Percentiles rank a stretch among this genome's conserved stretches.
Conservation (phyloP, 1,284 basidiomycete species). For the Uromyces viciae-fabae region DNA sequence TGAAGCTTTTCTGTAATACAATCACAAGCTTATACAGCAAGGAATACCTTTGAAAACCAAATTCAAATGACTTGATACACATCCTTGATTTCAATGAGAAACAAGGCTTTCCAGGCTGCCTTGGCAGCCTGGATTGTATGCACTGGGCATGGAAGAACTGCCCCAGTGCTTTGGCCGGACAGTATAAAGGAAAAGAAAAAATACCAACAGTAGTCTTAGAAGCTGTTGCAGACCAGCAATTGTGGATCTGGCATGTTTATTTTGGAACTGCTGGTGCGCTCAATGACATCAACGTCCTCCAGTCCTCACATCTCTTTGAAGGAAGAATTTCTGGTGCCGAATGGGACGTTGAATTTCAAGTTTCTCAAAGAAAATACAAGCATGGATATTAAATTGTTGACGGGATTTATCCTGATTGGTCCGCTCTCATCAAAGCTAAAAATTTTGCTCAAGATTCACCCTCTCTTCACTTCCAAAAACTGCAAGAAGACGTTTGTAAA, state of each 20-base stretch:
- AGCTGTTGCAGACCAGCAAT: background rate
- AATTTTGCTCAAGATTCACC: background rate
- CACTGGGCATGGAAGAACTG: slow-evolving; percentile 34
- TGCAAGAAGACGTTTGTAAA: background rate
- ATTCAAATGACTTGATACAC: background rate
- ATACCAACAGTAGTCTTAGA: slow-evolving; percentile 10
- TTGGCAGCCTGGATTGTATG: slow-evolving; percentile 33
- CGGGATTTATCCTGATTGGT: slow-evolving; percentile 11
- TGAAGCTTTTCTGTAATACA: background rate
- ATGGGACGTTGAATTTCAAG: background rate
- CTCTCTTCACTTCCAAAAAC: background rate
- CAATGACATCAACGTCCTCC: slow-evolving; percentile 20
- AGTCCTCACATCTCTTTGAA: background rate
- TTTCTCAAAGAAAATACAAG: background rate
- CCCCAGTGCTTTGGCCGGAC: background rate
- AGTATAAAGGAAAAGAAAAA: slow-evolving; percentile 14
- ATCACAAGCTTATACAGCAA: background rate
- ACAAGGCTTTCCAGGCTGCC: slow-evolving; percentile 21
- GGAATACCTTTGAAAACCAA: background rate
- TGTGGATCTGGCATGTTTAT: slow-evolving; percentile 19
- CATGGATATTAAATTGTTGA: slow-evolving; percentile 13
- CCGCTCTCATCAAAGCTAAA: slow-evolving; percentile 18
- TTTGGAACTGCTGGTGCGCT: slow-evolving; percentile 11
- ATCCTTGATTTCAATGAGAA: background rate
- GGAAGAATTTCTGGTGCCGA: background rate